A percentile compares a stretch with the other conserved stretches of the same genome.
phyloP scores from a whole-genome alignment of 2,329 filamentous ascomycete genomes.

The Rugonectria rugulosa region DNA sequence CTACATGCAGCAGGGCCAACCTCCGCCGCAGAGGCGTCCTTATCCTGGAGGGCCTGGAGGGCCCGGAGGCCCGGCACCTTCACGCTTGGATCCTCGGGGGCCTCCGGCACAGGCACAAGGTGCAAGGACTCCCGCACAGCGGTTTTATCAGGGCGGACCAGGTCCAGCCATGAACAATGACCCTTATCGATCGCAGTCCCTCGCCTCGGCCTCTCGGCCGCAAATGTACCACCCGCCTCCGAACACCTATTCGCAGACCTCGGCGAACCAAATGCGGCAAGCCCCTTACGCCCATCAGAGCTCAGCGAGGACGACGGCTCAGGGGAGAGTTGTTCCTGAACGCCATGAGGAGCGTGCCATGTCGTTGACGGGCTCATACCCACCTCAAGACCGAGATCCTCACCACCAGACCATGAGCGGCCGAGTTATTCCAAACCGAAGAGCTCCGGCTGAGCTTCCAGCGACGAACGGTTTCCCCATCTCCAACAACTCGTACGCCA shows the following conservation, averaged over 20 bases:
- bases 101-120: conserved; percentile 52
- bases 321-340: conserved; percentile 90
- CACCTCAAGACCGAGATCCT: conserved; percentile 76
- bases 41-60: conserved; percentile 50
- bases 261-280: conserved; percentile 80
- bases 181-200: conserved; percentile 89
- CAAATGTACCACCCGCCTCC: conserved; percentile 73
- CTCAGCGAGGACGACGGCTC: conserved; percentile 83
- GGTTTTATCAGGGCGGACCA: conserved; percentile 67
- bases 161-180: conserved; percentile 81
- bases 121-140: conserved; percentile 57
- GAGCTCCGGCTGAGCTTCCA: conserved; percentile 52
- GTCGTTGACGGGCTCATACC: conserved; percentile 83
- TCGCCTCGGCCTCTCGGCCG: conserved; percentile 79
- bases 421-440: conserved; percentile 81
- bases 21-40: conserved; percentile 48
- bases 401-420: conserved; percentile 97
- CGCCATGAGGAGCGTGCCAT: conserved; percentile 92
- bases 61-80: conserved; percentile 58
- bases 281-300: conserved; percentile 71
- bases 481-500: conserved; percentile 49
- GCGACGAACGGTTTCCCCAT: conserved; percentile 46
- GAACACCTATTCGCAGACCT: conserved; percentile 64
- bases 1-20: conserved; percentile 56
- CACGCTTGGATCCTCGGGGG: conserved; percentile 71